Base-by-base conservation (phyloP, 2,329 filamentous ascomycete genomes). In the Aspergillus viridinutans region DNA sequence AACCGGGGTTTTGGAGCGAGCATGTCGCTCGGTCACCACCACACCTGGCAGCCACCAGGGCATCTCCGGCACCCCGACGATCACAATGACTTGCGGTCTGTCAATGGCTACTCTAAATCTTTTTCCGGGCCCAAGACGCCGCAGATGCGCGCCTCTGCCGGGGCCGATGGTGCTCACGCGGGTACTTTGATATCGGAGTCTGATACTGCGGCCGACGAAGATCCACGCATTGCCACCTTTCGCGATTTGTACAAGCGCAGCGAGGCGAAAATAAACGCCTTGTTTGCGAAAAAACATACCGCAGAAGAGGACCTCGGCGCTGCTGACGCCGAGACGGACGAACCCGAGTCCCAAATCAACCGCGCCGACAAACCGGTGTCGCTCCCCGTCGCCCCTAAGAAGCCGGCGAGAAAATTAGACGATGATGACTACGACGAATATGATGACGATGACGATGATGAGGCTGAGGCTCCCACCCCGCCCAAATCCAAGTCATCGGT, bases 371-470 rank as follows among this genome's bases (percentile, higher is more conserved):
- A 80, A 64, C 76, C 68, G 72, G 69, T 62, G 59, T 66, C 78
- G 69, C 65, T 73, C 74, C 80, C 76, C 72, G 62, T 65, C 29
- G 65, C 68, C 38, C 64, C 74, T 14, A 69, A 74, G 79, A 88
- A 88, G 68, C 83, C 85, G 53, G 84, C 86, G 40, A 77, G 82
- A 57, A 96, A 94, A 77, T 89, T 81, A 67, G 92, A 96, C 57
- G 89, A 93, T 45, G 89, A 90, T 17, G 84, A 88, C 9, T 88
- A 90, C 1, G 85, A 88, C 7, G 87, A 88, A 17, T 87, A 85
- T 48, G 85, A 87, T 20, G 82, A 85, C 1, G 78, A 84, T 26
- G 79, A 81, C 32, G 85, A 86, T 28, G 82, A 83, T 32, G 81
- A 81, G 78, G 53, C 78, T 74, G 60, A 77, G 42, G 61, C 61